Base-by-base conservation (phyloP, 345 rosid genomes). In the Acer negundo region DNA sequence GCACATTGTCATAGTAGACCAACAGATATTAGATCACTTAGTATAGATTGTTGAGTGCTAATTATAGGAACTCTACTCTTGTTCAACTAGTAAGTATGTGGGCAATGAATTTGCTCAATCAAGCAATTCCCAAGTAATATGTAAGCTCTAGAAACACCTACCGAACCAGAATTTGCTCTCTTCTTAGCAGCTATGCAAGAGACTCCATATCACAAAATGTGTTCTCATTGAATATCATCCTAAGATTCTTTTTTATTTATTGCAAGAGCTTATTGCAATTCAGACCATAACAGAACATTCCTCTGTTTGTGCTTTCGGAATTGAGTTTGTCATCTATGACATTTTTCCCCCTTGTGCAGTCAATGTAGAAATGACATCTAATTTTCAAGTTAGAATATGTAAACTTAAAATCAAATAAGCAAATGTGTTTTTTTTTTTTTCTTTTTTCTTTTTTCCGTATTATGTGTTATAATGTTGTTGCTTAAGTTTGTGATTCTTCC, bases 401-500 rank as follows among this genome's bases (percentile, higher is more conserved):
- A 11, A 40, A 40, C 47, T 31, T 66, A 6, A 10, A 53, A 46
- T 22, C 38, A n/a, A 59, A 4, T 16, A 17, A 16, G 35, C 12
- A 10, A 44, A 62, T 4, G 17, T 20, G 13, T 20, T 64, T 66
- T 69, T 42, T 42, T 42, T 42, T 40, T 26, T 1, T 9, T 20
- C n/a, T 20, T 64, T 66, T 69, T 42, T 42, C 9, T 42, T 40
- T 26, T 1, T 9, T 51, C 23, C 58, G 10, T 67, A 51, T 59
- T n/a, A 38, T 67, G 26, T 24, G 47, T 24, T 22, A 38, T 6
- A 46, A 74, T 44, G 20, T 15, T 62, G 70, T 24, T 59, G 24
- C 23, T 46, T 67, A 23, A 59, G 17, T 24, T 77, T 46, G 62
- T 53, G 56, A 49, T 69, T 75, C 12, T 46, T 73, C 16, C 4